These are phyloP conservation scores for Chrysanthemum makinoi DNA, from an alignment of 129 eudicot genomes.

Conservation along the genomic window DNA sequence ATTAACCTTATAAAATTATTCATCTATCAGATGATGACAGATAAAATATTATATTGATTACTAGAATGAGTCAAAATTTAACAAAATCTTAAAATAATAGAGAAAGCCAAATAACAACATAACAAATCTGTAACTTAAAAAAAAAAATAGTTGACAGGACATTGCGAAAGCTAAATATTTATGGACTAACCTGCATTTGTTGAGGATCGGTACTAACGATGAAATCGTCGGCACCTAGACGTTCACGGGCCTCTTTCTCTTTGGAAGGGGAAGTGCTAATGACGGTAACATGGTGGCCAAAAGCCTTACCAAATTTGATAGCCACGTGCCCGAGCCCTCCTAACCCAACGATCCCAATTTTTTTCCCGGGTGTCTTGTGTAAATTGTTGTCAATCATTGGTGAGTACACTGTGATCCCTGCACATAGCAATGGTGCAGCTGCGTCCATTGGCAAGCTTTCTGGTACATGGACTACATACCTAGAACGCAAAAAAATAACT, in stretches of 20 bases:
- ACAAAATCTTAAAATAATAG: no score
- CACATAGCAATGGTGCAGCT: constrained; percentile 84
- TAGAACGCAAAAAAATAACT: constrained; percentile 3
- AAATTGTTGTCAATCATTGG: constrained; percentile 52
- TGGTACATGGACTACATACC: constrained; percentile 72
- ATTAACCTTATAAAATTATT: background rate
- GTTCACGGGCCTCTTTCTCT: constrained; percentile 61
- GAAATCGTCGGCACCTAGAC: constrained; percentile 78
- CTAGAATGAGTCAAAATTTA: background rate
- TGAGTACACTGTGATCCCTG: constrained; percentile 80
- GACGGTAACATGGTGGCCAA: constrained; percentile 83
- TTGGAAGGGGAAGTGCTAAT: constrained; percentile 89
- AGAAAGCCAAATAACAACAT: background rate
- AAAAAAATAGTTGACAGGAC: background rate
- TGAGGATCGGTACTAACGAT: constrained; percentile 52
- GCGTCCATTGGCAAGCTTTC: constrained; percentile 73
- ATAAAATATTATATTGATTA: background rate
- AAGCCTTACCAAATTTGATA: constrained; percentile 80
- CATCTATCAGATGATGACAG: background rate
- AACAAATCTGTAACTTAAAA: background rate
- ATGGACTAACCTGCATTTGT: constrained; percentile 68
- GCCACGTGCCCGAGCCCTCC: constrained; percentile 95
- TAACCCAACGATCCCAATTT: constrained; percentile 69
- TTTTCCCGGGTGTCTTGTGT: constrained; percentile 40
- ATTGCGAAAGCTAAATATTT: background rate